These are phyloP conservation scores for Hysterangium stoloniferum DNA, from an alignment of 768 basidiomycete species.

Conservation along the genomic window DNA sequence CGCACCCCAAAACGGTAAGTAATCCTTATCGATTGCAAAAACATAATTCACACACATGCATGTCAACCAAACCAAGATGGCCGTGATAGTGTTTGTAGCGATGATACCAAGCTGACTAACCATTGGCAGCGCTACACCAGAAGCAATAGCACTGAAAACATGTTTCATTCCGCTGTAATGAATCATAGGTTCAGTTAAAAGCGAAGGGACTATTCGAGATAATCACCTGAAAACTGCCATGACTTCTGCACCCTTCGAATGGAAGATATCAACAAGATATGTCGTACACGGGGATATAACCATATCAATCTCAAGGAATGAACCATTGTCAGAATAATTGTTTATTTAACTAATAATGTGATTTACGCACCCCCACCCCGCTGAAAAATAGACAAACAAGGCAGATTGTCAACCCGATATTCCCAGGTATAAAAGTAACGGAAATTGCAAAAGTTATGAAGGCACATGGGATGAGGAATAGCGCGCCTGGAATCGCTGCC, in stretches of 20 bases:
- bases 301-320: constrained; percentile 39
- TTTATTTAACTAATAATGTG: too few relatives aligned
- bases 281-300: constrained; percentile 47
- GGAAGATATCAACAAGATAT: constrained; percentile 55
- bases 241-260: constrained; percentile 51
- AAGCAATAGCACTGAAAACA: constrained; percentile 33
- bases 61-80: constrained; percentile 40
- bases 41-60: constrained; percentile 42
- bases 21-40: not conserved
- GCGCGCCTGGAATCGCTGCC: constrained; percentile 39
- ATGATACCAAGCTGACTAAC: constrained; percentile 47
- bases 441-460: constrained; percentile 41
- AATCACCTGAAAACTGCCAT: constrained; percentile 46
- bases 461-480: constrained; percentile 47
- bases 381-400: constrained; percentile 54
- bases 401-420: constrained; percentile 40
- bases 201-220: not conserved
- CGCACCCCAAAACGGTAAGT: not conserved
- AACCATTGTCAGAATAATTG: not conserved
- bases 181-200: not conserved
- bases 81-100: constrained; percentile 38
- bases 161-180: constrained; percentile 35
- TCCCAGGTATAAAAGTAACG: constrained; percentile 43
- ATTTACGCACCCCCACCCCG: constrained; percentile 48
- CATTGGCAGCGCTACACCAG: constrained; percentile 42